A percentile compares a stretch with the other conserved stretches of the same genome.
These are phyloP conservation scores for Eucalyptus lansdowneana DNA, from an alignment of 345 rosid species.

Conservation along the genomic window DNA sequence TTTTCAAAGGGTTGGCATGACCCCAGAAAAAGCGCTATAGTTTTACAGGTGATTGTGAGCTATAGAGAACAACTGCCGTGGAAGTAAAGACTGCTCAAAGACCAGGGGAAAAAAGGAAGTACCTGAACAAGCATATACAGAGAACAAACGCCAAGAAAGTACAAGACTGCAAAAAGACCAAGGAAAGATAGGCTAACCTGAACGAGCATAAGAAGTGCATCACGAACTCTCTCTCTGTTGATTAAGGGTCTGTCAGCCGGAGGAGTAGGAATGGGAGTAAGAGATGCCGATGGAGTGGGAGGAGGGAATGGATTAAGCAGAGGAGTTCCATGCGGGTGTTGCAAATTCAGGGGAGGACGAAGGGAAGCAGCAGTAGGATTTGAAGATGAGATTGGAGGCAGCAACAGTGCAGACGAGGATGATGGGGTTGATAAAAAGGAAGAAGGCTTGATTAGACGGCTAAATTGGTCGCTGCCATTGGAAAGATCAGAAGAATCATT, in stretches of 20 bases:
- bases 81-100: background rate
- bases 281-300: constrained; percentile 49
- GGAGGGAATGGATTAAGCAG: constrained; percentile 74
- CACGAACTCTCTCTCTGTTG: constrained; percentile 43
- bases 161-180: background rate
- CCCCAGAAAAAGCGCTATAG: background rate
- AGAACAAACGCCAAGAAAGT: background rate
- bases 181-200: constrained; percentile 21
- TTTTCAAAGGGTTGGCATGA: background rate
- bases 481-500: constrained; percentile 20
- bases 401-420: constrained; percentile 25
- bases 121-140: background rate
- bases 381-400: constrained; percentile 31
- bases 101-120: background rate
- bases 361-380: constrained; percentile 14
- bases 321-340: constrained; percentile 51
- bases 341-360: constrained; percentile 34
- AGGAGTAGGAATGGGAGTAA: constrained; percentile 25
- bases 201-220: constrained; percentile 48
- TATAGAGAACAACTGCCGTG: background rate
- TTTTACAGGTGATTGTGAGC: background rate
- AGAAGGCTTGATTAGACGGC: constrained; percentile 52
- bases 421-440: constrained; percentile 36
- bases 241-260: constrained; percentile 12
- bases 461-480: constrained; percentile 16